Base-by-base conservation (phyloP, 2,329 filamentous ascomycete species). In the Aspergillus fischeri region DNA sequence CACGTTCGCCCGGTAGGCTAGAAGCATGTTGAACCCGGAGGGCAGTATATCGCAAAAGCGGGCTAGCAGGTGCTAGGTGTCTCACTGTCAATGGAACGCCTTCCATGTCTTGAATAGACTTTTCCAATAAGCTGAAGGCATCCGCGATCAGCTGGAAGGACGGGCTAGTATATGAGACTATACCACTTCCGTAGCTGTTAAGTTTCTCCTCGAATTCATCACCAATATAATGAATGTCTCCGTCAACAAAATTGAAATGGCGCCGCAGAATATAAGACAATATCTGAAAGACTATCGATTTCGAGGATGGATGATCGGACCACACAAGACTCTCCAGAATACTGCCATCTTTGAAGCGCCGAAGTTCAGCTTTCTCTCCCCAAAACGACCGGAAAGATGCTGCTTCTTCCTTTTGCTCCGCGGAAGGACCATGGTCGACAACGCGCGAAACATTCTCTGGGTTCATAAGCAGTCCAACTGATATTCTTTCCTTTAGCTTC, bases 291-390 rank as follows among this genome's bases (percentile, higher is more conserved):
- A 91, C 84, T 21, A 96, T 85, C 6, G 87, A 84, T 32, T 77
- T 73, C 2, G 81, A 78, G 1, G 85, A 78, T 1, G 83, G 78
- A 54, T 83, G 81, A 62, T 86, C 83, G 2, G 81, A 81, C 94
- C 94, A 99, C 21, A 96, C 87, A 29, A 97, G 79, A 67, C 90
- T 96, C 73, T 99, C 95, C 8, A 92, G 81, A 63, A 99, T 97
- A 65, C 88, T 93, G 24, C 94, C 94, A 68, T 97, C 92, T 67
- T 92, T 95, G 80, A 99, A 99, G 21, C 94, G 89, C 62, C 94
- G 86, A 49, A 99, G 81, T 73, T 99, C 94, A 1, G 94, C 85
- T 71, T 94, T 96, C 9, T 93, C 88, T 6, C 93, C 94, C 94
- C 95, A 99, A 71, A 99, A 97, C 35, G 87, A 85, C 38, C 91